A percentile compares a stretch with the other conserved stretches of the same genome.
phyloP scores from a whole-genome alignment of 179 eudicot genomes.

The Spergularia azorica region DNA sequence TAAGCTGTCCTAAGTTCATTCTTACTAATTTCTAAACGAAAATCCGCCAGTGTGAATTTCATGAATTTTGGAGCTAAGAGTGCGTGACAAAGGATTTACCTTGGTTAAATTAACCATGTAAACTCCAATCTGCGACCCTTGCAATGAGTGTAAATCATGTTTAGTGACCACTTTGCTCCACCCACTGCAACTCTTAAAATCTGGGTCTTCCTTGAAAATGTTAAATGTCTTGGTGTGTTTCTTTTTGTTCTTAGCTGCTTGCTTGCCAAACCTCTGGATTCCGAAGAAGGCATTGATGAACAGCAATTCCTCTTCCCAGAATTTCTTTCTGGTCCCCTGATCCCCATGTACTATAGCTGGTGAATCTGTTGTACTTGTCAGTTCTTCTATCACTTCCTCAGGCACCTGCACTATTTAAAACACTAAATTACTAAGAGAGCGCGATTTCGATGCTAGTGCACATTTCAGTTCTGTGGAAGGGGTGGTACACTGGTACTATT shows the following conservation, averaged over 20 bases:
- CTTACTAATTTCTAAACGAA: no score
- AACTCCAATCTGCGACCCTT: slow-evolving; percentile 51
- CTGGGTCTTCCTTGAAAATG: slow-evolving; percentile 53
- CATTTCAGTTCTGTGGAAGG: no score
- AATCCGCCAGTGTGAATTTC: background rate
- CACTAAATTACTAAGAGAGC: background rate
- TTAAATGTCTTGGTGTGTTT: slow-evolving; percentile 50
- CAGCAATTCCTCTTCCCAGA: slow-evolving; percentile 44
- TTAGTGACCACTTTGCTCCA: slow-evolving; percentile 63
- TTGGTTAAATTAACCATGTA: slow-evolving; percentile 73
- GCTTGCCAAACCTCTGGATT: slow-evolving; percentile 32
- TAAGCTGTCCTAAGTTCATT: no score
- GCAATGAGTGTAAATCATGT: slow-evolving; percentile 45
- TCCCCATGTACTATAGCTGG: slow-evolving; percentile 56
- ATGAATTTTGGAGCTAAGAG: background rate
- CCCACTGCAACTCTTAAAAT: slow-evolving; percentile 68
- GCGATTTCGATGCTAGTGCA: background rate
- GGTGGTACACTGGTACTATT: no score
- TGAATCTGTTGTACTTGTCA: slow-evolving; percentile 40
- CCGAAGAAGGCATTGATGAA: slow-evolving; percentile 38
- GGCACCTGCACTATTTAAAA: slow-evolving; percentile 40
- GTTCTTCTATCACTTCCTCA: slow-evolving; percentile 57
- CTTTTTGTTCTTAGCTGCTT: slow-evolving; percentile 50
- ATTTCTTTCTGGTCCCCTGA: slow-evolving; percentile 24
- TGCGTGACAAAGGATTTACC: slow-evolving; percentile 33